A percentile compares a stretch with the other conserved stretches of the same genome.
phyloP scores from a whole-genome alignment of 768 basidiomycete species.

The Suillus paluster region DNA sequence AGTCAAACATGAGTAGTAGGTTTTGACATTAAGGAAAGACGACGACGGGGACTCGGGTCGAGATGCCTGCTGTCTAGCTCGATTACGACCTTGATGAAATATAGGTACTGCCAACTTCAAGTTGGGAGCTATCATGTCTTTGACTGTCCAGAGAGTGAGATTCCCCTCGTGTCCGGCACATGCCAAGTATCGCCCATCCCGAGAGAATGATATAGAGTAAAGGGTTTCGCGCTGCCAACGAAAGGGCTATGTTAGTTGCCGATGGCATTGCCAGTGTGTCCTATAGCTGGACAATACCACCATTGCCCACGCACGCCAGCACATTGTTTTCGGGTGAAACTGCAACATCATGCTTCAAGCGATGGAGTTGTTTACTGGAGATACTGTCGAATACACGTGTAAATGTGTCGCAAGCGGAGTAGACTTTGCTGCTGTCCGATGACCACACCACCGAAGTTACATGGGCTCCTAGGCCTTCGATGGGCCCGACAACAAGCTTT shows the following conservation, averaged over 20 bases:
- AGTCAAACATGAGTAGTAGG: not conserved
- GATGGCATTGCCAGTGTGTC: not conserved
- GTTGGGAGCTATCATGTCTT: not conserved
- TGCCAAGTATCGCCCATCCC: not conserved
- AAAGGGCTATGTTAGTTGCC: not conserved
- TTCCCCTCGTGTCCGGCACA: not conserved
- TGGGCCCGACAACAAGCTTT: not conserved
- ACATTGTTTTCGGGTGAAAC: not conserved
- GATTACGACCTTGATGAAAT: not conserved
- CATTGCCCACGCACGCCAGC: not conserved
- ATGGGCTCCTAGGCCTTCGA: not conserved
- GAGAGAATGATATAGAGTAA: not conserved
- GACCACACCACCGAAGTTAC: not conserved
- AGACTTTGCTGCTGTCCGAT: not conserved
- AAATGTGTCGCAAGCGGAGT: not conserved
- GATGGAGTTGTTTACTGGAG: not conserved
- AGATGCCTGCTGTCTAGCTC: not conserved
- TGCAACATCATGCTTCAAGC: not conserved
- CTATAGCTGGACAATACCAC: not conserved
- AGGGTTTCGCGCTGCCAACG: too few species aligned
- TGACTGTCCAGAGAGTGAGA: not conserved
- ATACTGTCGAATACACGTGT: not conserved
- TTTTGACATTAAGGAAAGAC: not conserved
- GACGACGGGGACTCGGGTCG: not conserved
- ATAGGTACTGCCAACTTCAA: not conserved